Evolutionary conservation across 805 yeast genomes (phyloP).

Genomic region (Candida krabiensis): DNA sequence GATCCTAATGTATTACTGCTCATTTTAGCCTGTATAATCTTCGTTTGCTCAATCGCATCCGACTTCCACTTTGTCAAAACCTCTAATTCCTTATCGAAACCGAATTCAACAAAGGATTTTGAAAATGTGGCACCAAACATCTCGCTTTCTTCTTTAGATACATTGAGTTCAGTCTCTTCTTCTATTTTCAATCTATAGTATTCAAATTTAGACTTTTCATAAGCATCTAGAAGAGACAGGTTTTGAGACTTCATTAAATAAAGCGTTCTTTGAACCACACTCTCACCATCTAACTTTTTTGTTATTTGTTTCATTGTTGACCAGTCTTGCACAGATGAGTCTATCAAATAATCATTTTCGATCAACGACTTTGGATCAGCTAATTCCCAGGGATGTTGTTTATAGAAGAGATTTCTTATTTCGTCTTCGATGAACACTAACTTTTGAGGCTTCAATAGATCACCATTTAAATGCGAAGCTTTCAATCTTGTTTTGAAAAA

Average conservation of each 20-base stretch:
- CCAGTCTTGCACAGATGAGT: slow-evolving; percentile 66
- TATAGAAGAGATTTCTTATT: slow-evolving; percentile 76
- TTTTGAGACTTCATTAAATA: slow-evolving; percentile 44
- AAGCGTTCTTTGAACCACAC: slow-evolving; percentile 74
- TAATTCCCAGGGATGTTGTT: slow-evolving; percentile 97
- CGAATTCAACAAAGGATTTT: slow-evolving; percentile 60
- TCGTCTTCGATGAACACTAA: slow-evolving; percentile 73
- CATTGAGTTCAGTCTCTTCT: slow-evolving; percentile 69
- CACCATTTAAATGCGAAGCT: slow-evolving; percentile 36
- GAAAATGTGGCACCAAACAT: slow-evolving; percentile 83
- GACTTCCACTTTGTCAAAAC: slow-evolving; percentile 71
- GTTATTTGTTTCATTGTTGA: slow-evolving; percentile 66
- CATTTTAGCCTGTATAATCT: slow-evolving; percentile 47
- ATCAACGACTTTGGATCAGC: slow-evolving; percentile 84
- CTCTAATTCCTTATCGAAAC: slow-evolving; percentile 69
- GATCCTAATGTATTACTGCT: slow-evolving; percentile 30
- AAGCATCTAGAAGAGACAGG: slow-evolving; percentile 58
- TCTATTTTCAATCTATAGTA: slow-evolving; percentile 84
- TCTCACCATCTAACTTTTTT: slow-evolving; percentile 85
- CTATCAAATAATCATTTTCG: slow-evolving; percentile 66
- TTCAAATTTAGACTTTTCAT: slow-evolving; percentile 84
- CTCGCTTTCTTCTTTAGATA: slow-evolving; percentile 77
- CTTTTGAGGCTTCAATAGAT: slow-evolving; percentile 52
- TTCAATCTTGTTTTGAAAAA: slow-evolving; percentile 49
- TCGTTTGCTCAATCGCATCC: slow-evolving; percentile 66